Evolutionary conservation across 164 flowering plant genomes (phyloP), one percentile per base, ranked within the genome.

Genomic region (Vitis cinerea): DNA sequence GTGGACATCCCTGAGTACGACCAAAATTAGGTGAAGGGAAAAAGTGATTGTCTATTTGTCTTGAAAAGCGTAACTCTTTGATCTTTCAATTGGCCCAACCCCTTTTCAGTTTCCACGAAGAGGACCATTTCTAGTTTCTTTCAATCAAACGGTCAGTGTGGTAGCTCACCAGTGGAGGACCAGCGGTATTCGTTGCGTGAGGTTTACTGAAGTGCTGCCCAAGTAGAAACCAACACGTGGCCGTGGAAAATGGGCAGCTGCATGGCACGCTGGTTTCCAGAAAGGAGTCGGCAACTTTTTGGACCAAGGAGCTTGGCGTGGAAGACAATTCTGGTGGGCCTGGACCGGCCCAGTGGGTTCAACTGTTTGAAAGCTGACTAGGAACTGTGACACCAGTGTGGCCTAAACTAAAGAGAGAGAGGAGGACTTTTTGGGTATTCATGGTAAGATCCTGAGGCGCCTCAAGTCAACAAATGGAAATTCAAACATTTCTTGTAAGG

Each of bases 301-400:
- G 61, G 49, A 49, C 54, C 63, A 17, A 65, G 30, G 47, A 60
- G 51, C 71, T 67, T 77, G 50, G 71, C 77, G 76, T 77, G 74
- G 59, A 77, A 70, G 77, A 66, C 77, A 77, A 65, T 63, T 64
- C 57, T 52, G 23, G 66, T 52, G 48, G 50, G 60, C 51, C 48
- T 30, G 72, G 54, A 30, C 57, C 65, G n/a, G 16, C 31, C 30
- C 19, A 29, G 10, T 58, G 71, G 37, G 15, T 71, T 67, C 56
- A 37, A 71, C 61, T 5, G 50, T 37, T 37, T 6, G 44, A 37
- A 37, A 37, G 44, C 44, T 37, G 44, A 6, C 44, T 58, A 16
- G 13, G 3, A 11, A 52, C 8, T 17, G 7, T 15, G 16, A 37
- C 15, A 14, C 27, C 27, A 23, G 27, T 23, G 1, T 23, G 27